Conservation (phyloP, 2,329 filamentous ascomycete genomes). For the Chaetomiaceae sp. region DNA sequence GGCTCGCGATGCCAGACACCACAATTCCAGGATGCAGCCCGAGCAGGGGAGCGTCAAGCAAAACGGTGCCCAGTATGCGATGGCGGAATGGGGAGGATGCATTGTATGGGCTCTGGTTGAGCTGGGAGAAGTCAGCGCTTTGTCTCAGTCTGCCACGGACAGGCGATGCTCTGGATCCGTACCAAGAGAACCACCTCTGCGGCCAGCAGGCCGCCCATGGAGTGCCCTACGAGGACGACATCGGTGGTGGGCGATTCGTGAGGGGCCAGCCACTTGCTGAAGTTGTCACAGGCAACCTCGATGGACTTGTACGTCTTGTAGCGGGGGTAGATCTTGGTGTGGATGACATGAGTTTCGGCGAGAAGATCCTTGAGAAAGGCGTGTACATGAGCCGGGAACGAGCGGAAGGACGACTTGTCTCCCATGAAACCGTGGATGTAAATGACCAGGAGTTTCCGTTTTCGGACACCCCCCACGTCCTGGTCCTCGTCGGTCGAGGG, state of each 20-base stretch:
- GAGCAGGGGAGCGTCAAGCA: conserved; percentile 80
- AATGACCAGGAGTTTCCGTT: conserved; percentile 64
- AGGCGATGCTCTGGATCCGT: conserved; percentile 19
- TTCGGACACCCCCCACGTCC: conserved; percentile 27
- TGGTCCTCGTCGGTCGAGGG: conserved; percentile 35
- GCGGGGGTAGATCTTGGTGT: conserved; percentile 79
- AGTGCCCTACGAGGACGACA: conserved; percentile 79
- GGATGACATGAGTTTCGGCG: conserved; percentile 69
- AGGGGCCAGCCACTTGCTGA: conserved; percentile 75
- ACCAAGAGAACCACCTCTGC: conserved; percentile 72
- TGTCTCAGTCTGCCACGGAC: neutral
- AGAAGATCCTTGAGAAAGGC: conserved; percentile 64
- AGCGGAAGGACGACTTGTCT: conserved; percentile 79
- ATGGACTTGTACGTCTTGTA: conserved; percentile 73
- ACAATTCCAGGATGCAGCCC: conserved; percentile 87
- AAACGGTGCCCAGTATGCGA: conserved; percentile 73
- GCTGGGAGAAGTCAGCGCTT: conserved; percentile 5
- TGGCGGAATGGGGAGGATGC: conserved; percentile 55
- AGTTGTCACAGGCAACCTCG: conserved; percentile 71
- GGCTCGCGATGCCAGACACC: conserved; percentile 71
- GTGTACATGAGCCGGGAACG: conserved; percentile 85
- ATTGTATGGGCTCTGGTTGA: conserved; percentile 19
- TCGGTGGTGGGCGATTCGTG: conserved; percentile 73
- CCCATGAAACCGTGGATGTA: conserved; percentile 93
- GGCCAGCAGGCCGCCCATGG: conserved; percentile 80